phyloP scores from a whole-genome alignment of 2,329 filamentous ascomycete genomes.

The Dryadomyces quercus-mongolicae region DNA sequence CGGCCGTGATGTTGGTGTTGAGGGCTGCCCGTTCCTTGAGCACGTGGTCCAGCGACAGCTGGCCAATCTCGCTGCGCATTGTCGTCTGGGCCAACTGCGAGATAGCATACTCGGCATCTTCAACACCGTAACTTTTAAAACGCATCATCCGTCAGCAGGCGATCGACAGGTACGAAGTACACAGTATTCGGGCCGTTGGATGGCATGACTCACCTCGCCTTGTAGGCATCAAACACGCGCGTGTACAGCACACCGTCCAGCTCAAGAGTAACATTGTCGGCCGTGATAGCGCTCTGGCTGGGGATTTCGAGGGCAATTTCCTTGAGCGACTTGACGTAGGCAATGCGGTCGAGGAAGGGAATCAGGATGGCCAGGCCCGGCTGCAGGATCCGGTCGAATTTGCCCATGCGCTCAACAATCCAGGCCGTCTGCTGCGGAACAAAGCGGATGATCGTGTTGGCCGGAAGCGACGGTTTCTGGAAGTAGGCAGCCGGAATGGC shows the following conservation, averaged over 20 bases:
- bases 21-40: constrained; percentile 92
- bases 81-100: constrained; percentile 96
- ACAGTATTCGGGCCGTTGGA: too few species aligned
- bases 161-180: background rate
- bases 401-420: constrained; percentile 99
- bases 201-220: constrained; percentile 58
- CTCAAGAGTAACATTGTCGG: constrained; percentile 95
- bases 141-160: background rate
- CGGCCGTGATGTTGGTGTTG: constrained; percentile 96
- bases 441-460: constrained; percentile 91
- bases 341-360: constrained; percentile 87
- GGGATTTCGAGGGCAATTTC: constrained; percentile 95
- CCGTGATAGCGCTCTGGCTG: constrained; percentile 93
- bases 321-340: constrained; percentile 96
- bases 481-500: constrained; percentile 62
- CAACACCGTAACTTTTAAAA: constrained; percentile 77
- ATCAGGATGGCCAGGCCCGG: constrained; percentile 82
- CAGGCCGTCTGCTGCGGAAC: constrained; percentile 99
- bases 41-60: constrained; percentile 91
- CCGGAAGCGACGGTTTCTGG: constrained; percentile 60
- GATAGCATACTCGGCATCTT: constrained; percentile 98
- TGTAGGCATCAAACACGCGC: constrained; percentile 93
- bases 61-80: constrained; percentile 97
- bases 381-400: constrained; percentile 85
- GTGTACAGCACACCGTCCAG: constrained; percentile 94